Conservation (phyloP, 352 stramenopile genomes). For the Thalassiosira livingstoniorum region DNA sequence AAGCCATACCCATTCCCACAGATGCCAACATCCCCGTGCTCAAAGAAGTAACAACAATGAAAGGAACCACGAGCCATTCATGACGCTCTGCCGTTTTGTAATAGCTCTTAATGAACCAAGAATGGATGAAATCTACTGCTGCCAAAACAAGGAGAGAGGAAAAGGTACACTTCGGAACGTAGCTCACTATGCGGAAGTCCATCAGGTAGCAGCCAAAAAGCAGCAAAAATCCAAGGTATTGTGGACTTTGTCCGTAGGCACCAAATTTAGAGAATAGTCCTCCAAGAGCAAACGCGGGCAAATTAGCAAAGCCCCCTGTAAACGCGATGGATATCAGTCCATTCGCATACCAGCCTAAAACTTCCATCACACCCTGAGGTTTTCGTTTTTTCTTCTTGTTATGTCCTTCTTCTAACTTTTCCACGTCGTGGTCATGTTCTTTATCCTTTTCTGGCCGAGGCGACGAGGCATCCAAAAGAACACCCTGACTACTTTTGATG, state of each 20-base stretch:
- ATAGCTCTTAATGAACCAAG: constrained; percentile 75
- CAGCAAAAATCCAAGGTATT: constrained; percentile 66
- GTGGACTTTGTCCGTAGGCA: constrained; percentile 59
- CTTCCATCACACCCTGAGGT: constrained; percentile 37
- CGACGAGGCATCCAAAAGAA: too few species aligned
- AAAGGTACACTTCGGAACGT: constrained; percentile 76
- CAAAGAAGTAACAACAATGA: constrained; percentile 71
- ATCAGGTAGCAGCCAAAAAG: constrained; percentile 62
- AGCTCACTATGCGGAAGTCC: constrained; percentile 27
- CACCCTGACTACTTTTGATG: constrained; percentile 6
- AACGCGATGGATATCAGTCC: constrained; percentile 35
- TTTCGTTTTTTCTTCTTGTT: constrained; percentile 34
- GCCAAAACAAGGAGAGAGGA: constrained; percentile 75
- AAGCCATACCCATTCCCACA: constrained; percentile 69
- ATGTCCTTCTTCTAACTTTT: not conserved
- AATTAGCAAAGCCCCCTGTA: constrained; percentile 66
- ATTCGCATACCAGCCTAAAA: constrained; percentile 49
- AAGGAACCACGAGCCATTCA: constrained; percentile 77
- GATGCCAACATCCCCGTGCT: constrained; percentile 65
- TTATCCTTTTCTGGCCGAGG: not conserved
- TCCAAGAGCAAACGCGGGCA: constrained; percentile 63
- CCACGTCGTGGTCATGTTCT: not conserved
- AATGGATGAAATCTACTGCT: constrained; percentile 66
- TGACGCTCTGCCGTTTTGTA: constrained; percentile 58
- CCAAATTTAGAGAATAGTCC: constrained; percentile 68